Evolutionary conservation across 148 eudicot genomes (phyloP), one percentile per base, ranked within the genome.

Genomic region (Amaranthus palmeri): DNA sequence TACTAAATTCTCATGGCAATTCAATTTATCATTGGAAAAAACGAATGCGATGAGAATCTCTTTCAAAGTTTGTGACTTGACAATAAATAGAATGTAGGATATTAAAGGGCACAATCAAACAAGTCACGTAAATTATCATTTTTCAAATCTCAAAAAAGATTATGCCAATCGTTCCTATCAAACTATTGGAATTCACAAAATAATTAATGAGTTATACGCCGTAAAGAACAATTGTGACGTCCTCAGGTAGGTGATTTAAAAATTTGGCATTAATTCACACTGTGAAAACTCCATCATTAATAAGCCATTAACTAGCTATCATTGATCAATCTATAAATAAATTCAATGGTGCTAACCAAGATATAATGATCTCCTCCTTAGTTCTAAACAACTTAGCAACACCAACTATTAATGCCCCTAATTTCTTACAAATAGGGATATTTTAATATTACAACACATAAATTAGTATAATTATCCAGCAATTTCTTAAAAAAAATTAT

Each of bases 351-450:
- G 36, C 1, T 12, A 47, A 41, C 69, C 47, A 43, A 36, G 18
- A 71, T 25, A 7, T 7, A 1, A 8, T 48, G 1, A 15, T 42
- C 5, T 54, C 52, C 17, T 55, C 52, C 11, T 41, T 4, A n/a
- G n/a, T n/a, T n/a, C n/a, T n/a, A n/a, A n/a, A n/a, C n/a, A 56
- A 65, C 50, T 52, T 71, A 70, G 41, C 62, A 67, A 47, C 50
- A 64, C 25, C 55, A 47, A 76, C 53, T 59, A 45, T 9, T 7
- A 4, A 56, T 40, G 40, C 8, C 0, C 78, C 67, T 8, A 69
- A 54, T 36, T 2, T 46, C 65, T 7, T 51, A 63, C 42, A 10
- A 15, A 56, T 40, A 10, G 54, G 36, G 7, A 25, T 57, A 62
- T 47, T 54, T 47, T 4, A 18, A 6, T 12, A 43, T 4, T 17